Conservation (phyloP, 2,329 filamentous ascomycete species). For the Talaromyces funiculosus region DNA sequence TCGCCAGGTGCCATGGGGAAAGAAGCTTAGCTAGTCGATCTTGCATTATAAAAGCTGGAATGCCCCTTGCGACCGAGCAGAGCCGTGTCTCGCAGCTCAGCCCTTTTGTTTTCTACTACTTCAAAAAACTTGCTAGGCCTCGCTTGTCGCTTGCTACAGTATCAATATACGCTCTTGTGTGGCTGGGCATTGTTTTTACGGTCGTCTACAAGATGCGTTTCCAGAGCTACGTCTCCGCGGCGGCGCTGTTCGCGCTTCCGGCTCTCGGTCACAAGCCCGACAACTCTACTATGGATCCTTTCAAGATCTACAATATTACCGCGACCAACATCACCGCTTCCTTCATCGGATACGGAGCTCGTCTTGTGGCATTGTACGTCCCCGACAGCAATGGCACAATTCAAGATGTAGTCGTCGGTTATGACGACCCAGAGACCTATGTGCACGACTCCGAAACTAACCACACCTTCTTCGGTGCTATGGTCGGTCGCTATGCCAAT, state of each 20-base stretch:
- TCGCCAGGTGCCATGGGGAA: not conserved
- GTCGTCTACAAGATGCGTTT: slow-evolving; percentile 34
- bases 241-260: slow-evolving; percentile 30
- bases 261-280: slow-evolving; percentile 21
- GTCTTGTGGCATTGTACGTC: slow-evolving; percentile 44
- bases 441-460: slow-evolving; percentile 42
- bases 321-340: slow-evolving; percentile 45
- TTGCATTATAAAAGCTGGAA: slow-evolving; percentile 13
- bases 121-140: slow-evolving; percentile 15
- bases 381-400: slow-evolving; percentile 45
- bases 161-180: slow-evolving; percentile 25
- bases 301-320: slow-evolving; percentile 42
- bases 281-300: slow-evolving; percentile 24
- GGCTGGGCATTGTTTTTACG: slow-evolving; percentile 23
- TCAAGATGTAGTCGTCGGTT: slow-evolving; percentile 49
- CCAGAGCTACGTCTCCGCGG: slow-evolving; percentile 27
- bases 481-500: slow-evolving; percentile 51
- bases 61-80: slow-evolving; percentile 14
- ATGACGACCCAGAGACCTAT: slow-evolving; percentile 44
- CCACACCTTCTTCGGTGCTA: slow-evolving; percentile 44
- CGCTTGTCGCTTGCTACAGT: slow-evolving; percentile 27
- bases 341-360: slow-evolving; percentile 45
- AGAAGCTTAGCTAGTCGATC: not conserved
- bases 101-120: slow-evolving; percentile 21
- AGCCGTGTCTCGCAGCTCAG: slow-evolving; percentile 17